phyloP scores from a whole-genome alignment of 2,329 filamentous ascomycete genomes.

The Sporothrix euskadiensis region DNA sequence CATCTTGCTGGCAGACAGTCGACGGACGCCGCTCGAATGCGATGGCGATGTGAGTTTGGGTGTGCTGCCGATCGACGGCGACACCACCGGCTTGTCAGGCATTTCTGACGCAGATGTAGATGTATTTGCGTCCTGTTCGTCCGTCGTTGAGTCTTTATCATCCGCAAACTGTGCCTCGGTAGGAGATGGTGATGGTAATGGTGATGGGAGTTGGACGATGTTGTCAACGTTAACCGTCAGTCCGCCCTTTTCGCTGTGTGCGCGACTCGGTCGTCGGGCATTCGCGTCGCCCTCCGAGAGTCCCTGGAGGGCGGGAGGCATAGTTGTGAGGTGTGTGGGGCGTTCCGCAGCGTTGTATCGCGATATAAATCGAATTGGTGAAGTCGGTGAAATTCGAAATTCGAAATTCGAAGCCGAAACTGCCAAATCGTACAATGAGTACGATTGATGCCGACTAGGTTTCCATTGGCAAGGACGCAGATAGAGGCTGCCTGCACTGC shows the following conservation, averaged over 20 bases:
- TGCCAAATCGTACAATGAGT: background rate
- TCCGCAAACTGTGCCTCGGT: background rate
- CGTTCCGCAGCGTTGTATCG: background rate
- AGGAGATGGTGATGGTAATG: slow-evolving; percentile 16
- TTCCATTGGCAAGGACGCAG: background rate
- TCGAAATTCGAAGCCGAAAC: background rate
- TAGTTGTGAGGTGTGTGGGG: background rate
- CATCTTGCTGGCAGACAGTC: slow-evolving; percentile 60
- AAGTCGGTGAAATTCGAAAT: background rate
- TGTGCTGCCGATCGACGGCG: background rate
- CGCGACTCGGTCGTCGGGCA: background rate
- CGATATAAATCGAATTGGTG: background rate
- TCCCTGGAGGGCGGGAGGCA: slow-evolving; percentile 14
- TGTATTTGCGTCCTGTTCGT: background rate
- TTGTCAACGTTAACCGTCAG: background rate
- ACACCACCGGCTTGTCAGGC: background rate
- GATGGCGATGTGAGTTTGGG: background rate
- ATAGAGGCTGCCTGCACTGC: background rate
- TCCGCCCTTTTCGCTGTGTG: background rate
- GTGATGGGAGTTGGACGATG: slow-evolving; percentile 19
- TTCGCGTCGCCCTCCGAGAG: slow-evolving; percentile 12
- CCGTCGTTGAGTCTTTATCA: background rate
- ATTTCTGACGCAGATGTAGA: too few species aligned
- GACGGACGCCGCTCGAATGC: slow-evolving; percentile 47
- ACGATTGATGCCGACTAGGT: background rate